Evolutionary conservation across 208 protist species (phyloP), one percentile per base, ranked within the genome.

Genomic region (Trypanosoma brucei): DNA sequence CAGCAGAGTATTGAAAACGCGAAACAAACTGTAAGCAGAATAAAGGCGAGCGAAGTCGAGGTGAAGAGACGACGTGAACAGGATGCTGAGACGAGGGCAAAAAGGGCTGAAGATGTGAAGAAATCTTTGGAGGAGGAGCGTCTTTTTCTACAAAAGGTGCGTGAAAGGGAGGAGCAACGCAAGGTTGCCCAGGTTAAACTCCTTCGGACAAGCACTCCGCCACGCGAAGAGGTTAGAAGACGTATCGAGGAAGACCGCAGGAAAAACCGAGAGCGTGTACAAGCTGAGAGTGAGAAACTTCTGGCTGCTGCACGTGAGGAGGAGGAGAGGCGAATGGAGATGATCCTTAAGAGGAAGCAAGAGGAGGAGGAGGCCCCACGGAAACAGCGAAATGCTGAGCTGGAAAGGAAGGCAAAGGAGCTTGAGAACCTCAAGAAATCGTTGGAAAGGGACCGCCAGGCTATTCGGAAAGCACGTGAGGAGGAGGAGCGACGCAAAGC

Each of bases 381-480:
- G 44, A 76, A 54, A 62, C 66, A 63, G 1, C 72, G 65, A 35
- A 76, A 75, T 0, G 8, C 34, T 31, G 59, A 58, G 34, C 7
- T 33, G 34, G 52, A 81, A 58, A 75, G 62, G 64, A 70, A 77
- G 68, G 71, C 48, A 7, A 73, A 76, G 58, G 67, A 72, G 45
- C 64, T 54, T 51, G 84, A 91, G 60, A 72, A 69, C 51, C 57
- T 75, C 62, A 75, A 83, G 53, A 36, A 36, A 48, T 64, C 75
- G 55, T 45, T 83, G 13, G 80, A 84, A 59, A 75, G 73, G 65
- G 82, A 87, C 65, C 79, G 49, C 8, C 62, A 63, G 36, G 52
- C 55, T 31, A 77, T 85, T 39, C 59, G 81, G 49, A 68, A 79
- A 70, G 59, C 72, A 55, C 78, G 84, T 36, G 70, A 83, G 65